Conservation (phyloP, 805 yeast genomes). For the Candida boleticola region DNA sequence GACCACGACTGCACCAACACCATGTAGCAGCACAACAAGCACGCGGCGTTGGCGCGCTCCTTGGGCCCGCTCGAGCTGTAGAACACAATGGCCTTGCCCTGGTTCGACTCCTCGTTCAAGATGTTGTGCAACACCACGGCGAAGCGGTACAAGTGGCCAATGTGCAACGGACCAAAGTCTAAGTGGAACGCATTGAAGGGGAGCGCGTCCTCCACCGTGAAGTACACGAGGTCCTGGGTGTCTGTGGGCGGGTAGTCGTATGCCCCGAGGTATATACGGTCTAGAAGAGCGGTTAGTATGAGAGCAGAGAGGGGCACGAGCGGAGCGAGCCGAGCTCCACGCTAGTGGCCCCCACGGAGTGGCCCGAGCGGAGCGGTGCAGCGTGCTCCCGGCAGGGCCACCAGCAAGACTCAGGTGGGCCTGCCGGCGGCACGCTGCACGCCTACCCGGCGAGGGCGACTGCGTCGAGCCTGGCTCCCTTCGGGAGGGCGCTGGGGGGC, state of each 20-base stretch:
- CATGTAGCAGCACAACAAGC: slow-evolving; percentile 93
- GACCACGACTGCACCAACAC: slow-evolving; percentile 95
- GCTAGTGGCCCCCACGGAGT: too few species aligned
- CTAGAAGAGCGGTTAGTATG: slow-evolving; percentile 29
- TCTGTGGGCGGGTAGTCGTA: slow-evolving; percentile 78
- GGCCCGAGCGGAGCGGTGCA: too few species aligned
- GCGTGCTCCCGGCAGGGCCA: too few species aligned
- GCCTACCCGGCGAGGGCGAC: too few species aligned
- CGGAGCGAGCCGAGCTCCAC: too few species aligned
- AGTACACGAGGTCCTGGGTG: slow-evolving; percentile 72
- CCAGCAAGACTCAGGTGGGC: too few species aligned
- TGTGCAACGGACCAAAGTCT: slow-evolving; percentile 94
- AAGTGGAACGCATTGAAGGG: slow-evolving; percentile 94
- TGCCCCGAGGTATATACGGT: slow-evolving; percentile 85
- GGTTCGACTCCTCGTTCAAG: slow-evolving; percentile 78
- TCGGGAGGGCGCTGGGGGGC: too few species aligned
- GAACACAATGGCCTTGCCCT: slow-evolving; percentile 85
- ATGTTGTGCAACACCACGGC: slow-evolving; percentile 93
- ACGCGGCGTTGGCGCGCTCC: slow-evolving; percentile 90
- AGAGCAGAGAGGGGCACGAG: too few species aligned
- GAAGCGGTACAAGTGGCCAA: slow-evolving; percentile 90
- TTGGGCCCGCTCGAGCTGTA: slow-evolving; percentile 81
- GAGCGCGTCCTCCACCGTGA: slow-evolving; percentile 88
- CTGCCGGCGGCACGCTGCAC: too few species aligned
- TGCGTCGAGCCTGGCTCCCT: too few species aligned